Evolutionary conservation across 768 basidiomycete genomes (phyloP).

Genomic region (Calocera viscosa): DNA sequence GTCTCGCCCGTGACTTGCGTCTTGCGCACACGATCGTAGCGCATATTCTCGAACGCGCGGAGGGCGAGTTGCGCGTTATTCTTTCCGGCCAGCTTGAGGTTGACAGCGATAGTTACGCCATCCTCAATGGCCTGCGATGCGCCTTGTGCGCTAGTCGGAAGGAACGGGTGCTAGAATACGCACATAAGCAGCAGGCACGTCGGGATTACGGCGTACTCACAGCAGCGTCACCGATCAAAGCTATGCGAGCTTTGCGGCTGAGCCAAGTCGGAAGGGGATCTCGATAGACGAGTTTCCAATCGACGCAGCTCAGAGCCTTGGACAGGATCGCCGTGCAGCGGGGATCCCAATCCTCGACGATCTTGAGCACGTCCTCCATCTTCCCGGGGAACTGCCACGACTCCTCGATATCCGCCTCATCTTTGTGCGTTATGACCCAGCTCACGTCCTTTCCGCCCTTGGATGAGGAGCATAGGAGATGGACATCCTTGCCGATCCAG

Average conservation of each 20-base stretch:
- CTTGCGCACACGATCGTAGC: constrained; percentile 22
- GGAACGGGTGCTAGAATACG: constrained; percentile 21
- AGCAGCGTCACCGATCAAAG: constrained; percentile 25
- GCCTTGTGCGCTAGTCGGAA: constrained; percentile 24
- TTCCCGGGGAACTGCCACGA: constrained; percentile 19
- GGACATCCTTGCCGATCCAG: constrained; percentile 21
- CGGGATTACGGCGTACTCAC: neutral
- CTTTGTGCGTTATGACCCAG: constrained; percentile 21
- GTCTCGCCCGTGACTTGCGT: constrained; percentile 23
- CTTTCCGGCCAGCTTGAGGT: constrained; percentile 19
- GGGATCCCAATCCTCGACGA: constrained; percentile 23
- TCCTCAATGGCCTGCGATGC: constrained; percentile 22
- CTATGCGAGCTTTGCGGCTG: constrained; percentile 18
- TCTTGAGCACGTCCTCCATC: constrained; percentile 20
- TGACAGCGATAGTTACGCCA: constrained; percentile 20
- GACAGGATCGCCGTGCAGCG: constrained; percentile 20
- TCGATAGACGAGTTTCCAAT: constrained; percentile 24
- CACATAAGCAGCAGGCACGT: neutral
- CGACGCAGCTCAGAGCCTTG: constrained; percentile 21
- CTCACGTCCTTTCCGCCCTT: constrained; percentile 18
- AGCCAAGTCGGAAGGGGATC: constrained; percentile 23
- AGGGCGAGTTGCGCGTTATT: constrained; percentile 15
- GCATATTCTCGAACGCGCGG: constrained; percentile 18
- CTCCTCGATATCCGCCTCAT: constrained; percentile 19
- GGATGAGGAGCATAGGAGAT: constrained; percentile 19